Base-by-base conservation (phyloP, 805 yeast genomes). In the Ogataea kodamae region DNA sequence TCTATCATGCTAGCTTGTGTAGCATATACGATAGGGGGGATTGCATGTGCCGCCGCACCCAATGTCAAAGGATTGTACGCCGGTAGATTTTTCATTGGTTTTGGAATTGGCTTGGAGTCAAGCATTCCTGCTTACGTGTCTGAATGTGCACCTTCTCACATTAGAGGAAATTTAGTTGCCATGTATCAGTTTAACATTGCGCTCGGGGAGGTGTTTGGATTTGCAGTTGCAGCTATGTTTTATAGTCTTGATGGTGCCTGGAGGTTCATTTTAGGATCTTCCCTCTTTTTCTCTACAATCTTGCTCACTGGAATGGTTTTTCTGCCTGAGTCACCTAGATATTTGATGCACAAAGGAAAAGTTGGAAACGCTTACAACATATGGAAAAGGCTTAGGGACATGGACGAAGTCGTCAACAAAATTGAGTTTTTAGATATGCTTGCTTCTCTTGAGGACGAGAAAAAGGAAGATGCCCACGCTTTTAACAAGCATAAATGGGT, bases 81-180 rank as follows among this genome's bases (percentile, higher is more conserved):
- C 37, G 74, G 80, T 51, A 68, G 83, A 48, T 70, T 76, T 45
- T 49, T 76, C 35, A 59, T 78, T 21, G 85, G 85, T 40, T 55
- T 74, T 24, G 84, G 83, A 48, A 71, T 78, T 34, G 85, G 85
- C 39, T 65, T 77, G 25, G 83, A 76, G 55, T 79, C 81, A 50
- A 81, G 78, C 28, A 78, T 78, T 42, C 78, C 78, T 47, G 69
- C 76, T 35, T 78, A 76, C 49, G 72, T 77, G 31, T 67, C 80
- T 17, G 84, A 78, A 49, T 70, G 73, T 35, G 76, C 72, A 15
- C 81, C 81, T 8, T 67, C 79, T 1, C 51, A 52, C n/a, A 66
- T 70, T 14, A 66, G 84, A 44, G 84, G 84, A 46, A 70, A 67
- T 39, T 55, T 78, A 28, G 83, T 77, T 13, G 75, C 83, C 2